Base-by-base conservation (phyloP, 495 filamentous ascomycete genomes). In the Neurospora sp. region DNA sequence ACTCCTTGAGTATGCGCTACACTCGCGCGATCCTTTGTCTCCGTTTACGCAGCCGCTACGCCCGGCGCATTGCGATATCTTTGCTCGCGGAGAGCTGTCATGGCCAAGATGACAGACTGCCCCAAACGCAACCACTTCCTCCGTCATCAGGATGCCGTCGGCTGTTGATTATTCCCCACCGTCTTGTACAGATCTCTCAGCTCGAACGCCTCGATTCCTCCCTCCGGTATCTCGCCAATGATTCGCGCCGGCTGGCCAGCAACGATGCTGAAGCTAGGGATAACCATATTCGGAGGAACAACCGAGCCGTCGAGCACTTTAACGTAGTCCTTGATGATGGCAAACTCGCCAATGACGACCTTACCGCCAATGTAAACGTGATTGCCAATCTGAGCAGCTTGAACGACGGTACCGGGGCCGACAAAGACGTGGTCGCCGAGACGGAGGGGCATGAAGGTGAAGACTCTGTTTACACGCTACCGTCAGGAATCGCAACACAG, bases 371-470 rank as follows among this genome's bases (percentile, higher is more conserved):
- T 91, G 77, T 93, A 86, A 7, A 97, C 95, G 83, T 97, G 93
- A 70, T 85, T 91, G 10, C 93, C 93, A 42, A 96, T 86, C 37
- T 87, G 86, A 41, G 93, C 93, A 11, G 93, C 93, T 82, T 95
- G 92, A 49, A 96, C 83, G 72, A 95, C 87, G 71, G 91, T 87
- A 44, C 85, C 81, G 74, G 90, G 87, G 38, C 93, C 93, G 49
- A 99, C 87, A 79, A 93, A 97, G 74, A 96, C 93, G 82, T 98
- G 94, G 78, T 97, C 93, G 41, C 94, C 94, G 72, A 99, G 92
- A 80, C 95, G 93, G 74, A 97, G 90, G 54, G 94, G 93, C 77
- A 92, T 92, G 84, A 92, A 95, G 5, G 90, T 91, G 76, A 89
- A 91, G 9, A 82, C 79, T 5, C 88, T 90, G 75, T 4, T 39